phyloP scores from a whole-genome alignment of 768 basidiomycete species.

The Mycena metata region DNA sequence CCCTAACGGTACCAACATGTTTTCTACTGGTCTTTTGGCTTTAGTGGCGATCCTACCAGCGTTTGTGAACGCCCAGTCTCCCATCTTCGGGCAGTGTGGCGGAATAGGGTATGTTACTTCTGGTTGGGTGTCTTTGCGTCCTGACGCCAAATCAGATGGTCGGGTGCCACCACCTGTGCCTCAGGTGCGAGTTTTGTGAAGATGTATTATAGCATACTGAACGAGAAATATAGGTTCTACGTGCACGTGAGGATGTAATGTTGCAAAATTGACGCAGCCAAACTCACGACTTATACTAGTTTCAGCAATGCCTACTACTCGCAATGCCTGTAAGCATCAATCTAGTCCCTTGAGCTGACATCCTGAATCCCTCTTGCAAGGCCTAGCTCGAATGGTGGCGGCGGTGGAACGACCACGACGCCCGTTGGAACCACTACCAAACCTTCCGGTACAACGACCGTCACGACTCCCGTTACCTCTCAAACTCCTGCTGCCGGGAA shows the following conservation, averaged over 20 bases:
- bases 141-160: constrained; percentile 41
- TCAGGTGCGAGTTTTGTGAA: constrained; percentile 47
- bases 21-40: constrained; percentile 55
- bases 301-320: constrained; percentile 53
- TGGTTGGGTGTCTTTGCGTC: too few relatives aligned
- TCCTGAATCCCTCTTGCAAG: background rate
- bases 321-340: constrained; percentile 56
- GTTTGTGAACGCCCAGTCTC: constrained; percentile 57
- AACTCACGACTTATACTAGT: too few relatives aligned
- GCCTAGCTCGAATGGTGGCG: background rate
- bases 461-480: constrained; percentile 48
- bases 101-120: constrained; percentile 41
- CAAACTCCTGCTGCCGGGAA: constrained; percentile 61
- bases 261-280: too few relatives aligned
- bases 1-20: constrained; percentile 59
- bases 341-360: background rate
- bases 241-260: too few relatives aligned
- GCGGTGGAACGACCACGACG: constrained; percentile 28
- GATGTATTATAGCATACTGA: background rate
- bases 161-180: constrained; percentile 57
- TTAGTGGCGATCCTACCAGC: constrained; percentile 59
- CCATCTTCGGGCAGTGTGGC: constrained; percentile 67
- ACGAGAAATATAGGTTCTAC: too few relatives aligned
- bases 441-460: constrained; percentile 40
- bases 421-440: constrained; percentile 40